These are phyloP conservation scores for Parasitella parasitica DNA, from an alignment of 371 early-diverging fungal genomes.

Conservation along the genomic window DNA sequence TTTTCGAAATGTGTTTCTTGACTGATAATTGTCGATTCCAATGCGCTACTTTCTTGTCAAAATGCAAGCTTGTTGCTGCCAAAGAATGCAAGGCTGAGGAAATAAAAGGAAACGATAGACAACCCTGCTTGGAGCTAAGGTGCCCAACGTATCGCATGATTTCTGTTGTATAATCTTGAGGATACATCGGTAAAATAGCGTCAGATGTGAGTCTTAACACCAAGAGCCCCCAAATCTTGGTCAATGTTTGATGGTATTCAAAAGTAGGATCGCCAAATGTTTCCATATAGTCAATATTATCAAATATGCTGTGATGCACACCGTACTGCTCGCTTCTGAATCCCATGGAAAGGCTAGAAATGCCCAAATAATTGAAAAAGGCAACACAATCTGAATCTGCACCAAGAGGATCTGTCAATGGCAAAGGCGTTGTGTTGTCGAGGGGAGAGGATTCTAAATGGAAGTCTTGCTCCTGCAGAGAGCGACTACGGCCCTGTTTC, in stretches of 20 bases:
- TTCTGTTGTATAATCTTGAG: constrained; percentile 33
- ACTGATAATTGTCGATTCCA: not conserved
- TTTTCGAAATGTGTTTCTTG: constrained; percentile 14
- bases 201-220: constrained; percentile 30
- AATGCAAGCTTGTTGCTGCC: not conserved
- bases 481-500: constrained; percentile 9
- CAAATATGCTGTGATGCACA: constrained; percentile 60
- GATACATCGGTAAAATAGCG: constrained; percentile 31
- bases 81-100: not conserved
- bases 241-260: constrained; percentile 55
- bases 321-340: constrained; percentile 52
- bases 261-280: constrained; percentile 59
- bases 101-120: not conserved
- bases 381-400: constrained; percentile 55
- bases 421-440: constrained; percentile 10
- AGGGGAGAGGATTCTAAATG: not conserved
- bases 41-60: not conserved
- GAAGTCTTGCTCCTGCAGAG: not conserved
- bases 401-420: constrained; percentile 25
- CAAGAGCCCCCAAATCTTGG: constrained; percentile 39
- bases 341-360: constrained; percentile 52
- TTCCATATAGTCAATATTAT: constrained; percentile 50
- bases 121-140: not conserved
- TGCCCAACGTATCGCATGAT: not conserved
- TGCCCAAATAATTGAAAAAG: constrained; percentile 62